phyloP scores from a whole-genome alignment of 441 rosid genomes.

The Bocquillonia castaneifolia region DNA sequence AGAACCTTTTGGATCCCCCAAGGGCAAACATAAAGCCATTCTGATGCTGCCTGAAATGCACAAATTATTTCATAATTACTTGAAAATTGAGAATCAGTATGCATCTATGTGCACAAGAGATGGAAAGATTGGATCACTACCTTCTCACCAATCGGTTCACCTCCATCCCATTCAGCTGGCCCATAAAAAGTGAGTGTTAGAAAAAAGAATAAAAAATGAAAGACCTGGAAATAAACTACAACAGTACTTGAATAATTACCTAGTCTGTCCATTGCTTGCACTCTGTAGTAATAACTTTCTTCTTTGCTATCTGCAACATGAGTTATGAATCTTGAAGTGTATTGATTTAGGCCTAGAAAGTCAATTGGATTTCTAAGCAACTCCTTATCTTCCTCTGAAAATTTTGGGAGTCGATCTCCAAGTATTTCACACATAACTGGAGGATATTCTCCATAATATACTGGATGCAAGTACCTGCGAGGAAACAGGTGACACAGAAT shows the following conservation, averaged over 20 bases:
- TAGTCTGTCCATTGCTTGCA: conserved; percentile 53
- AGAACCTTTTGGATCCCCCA: conserved; percentile 84
- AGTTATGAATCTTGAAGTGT: conserved; percentile 70
- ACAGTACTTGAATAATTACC: conserved; percentile 36
- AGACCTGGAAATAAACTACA: not conserved
- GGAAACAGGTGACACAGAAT: not conserved
- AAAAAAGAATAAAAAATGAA: not conserved
- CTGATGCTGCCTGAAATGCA: conserved; percentile 77
- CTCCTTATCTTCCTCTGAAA: conserved; percentile 60
- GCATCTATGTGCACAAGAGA: not conserved
- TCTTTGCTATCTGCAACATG: conserved; percentile 42
- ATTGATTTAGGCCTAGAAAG: conserved; percentile 81
- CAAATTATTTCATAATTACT: conserved; percentile 20
- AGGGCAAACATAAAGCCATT: conserved; percentile 86
- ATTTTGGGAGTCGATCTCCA: conserved; percentile 66
- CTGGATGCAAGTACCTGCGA: conserved; percentile 71
- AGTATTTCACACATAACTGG: conserved; percentile 55
- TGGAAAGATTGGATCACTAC: conserved; percentile 30
- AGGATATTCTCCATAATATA: conserved; percentile 82
- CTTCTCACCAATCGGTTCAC: conserved; percentile 76
- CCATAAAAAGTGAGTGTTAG: conserved; percentile 15
- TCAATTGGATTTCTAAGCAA: conserved; percentile 55
- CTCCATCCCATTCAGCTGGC: conserved; percentile 73
- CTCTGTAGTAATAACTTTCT: conserved; percentile 42
- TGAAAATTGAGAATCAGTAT: not conserved